These are phyloP conservation scores for Ophiostoma pallidulum DNA, from an alignment of 2,329 filamentous ascomycete species.

Conservation along the genomic window DNA sequence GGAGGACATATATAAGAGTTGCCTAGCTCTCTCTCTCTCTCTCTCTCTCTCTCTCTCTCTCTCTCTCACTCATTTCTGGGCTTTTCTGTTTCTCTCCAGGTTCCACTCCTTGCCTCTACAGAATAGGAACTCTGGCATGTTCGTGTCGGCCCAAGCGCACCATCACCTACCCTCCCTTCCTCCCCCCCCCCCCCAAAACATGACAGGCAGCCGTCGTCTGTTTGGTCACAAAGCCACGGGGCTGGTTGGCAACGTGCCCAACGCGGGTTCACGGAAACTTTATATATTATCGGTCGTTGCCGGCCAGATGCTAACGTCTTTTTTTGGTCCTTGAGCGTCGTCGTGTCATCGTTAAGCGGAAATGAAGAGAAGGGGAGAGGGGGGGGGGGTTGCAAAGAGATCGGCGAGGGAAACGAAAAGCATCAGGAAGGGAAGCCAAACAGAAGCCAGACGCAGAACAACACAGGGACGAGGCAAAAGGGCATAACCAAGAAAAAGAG, in stretches of 20 bases:
- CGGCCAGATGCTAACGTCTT: slow-evolving; percentile 17
- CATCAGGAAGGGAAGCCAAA: not conserved
- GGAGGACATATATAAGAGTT: no score
- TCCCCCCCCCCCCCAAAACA: no score
- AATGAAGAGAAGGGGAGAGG: not conserved
- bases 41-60: no score
- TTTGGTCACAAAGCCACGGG: no score
- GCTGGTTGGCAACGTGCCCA: not conserved
- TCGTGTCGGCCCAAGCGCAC: no score
- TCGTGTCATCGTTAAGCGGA: slow-evolving; percentile 15
- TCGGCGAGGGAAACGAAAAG: not conserved
- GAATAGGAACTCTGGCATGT: no score
- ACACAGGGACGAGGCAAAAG: not conserved
- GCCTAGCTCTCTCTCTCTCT: no score
- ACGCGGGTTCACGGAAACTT: not conserved
- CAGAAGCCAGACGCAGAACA: not conserved
- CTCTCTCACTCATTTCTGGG: no score
- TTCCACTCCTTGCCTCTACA: no score
- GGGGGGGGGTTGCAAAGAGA: not conserved
- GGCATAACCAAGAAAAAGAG: not conserved
- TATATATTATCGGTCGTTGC: slow-evolving; percentile 19
- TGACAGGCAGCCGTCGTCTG: no score
- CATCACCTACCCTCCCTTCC: no score
- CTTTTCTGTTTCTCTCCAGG: no score
- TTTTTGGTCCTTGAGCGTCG: slow-evolving; percentile 13